Base-by-base conservation (phyloP, 352 stramenopile genomes). In the Pythium phragmiticola region DNA sequence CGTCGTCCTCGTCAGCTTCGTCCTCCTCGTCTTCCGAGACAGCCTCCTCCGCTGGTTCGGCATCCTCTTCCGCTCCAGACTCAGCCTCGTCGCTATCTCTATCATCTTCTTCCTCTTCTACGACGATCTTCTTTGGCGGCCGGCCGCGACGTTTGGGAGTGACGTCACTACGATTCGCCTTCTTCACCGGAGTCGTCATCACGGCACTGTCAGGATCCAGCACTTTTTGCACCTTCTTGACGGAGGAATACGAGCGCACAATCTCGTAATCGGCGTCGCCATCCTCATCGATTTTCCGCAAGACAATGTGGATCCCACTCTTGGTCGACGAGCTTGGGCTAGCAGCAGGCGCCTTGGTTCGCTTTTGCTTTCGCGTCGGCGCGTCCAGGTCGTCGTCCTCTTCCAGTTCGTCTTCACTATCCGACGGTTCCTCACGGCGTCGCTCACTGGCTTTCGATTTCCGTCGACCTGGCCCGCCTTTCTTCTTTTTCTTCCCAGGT, bases 391-490 rank as follows among this genome's bases (percentile, higher is more conserved):
- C 67, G 39, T 76, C 65, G 2, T 70, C 67, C 34, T 77, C 61
- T 14, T 75, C 60, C 3, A 63, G 62, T 2, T 66, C 69, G 19
- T 72, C 60, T 13, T 72, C 67, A 30, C 63, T 69, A 3, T 65
- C 64, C 28, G 57, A 61, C 8, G 26, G 41, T 28, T 50, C 43
- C 48, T 69, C 59, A 21, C 59, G 53, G 19, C 39, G 42, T 39
- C 56, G 55, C 13, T 57, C 65, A 26, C 16, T 55, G 61, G 54
- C 46, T 46, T 90, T 90, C 14, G 68, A 59, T 45, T 74, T 69
- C 21, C 79, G 77, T 34, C 77, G 74, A 7, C 72, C 70, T 19
- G 52, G 47, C 14, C 62, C 39, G 7, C 55, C 66, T 42, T 63
- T 49, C 51, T 84, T 69, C 49, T 62, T 78, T n/a, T 58, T 65